Base-by-base conservation (phyloP, 176 grass and related monocot species). In the Avena eriantha region DNA sequence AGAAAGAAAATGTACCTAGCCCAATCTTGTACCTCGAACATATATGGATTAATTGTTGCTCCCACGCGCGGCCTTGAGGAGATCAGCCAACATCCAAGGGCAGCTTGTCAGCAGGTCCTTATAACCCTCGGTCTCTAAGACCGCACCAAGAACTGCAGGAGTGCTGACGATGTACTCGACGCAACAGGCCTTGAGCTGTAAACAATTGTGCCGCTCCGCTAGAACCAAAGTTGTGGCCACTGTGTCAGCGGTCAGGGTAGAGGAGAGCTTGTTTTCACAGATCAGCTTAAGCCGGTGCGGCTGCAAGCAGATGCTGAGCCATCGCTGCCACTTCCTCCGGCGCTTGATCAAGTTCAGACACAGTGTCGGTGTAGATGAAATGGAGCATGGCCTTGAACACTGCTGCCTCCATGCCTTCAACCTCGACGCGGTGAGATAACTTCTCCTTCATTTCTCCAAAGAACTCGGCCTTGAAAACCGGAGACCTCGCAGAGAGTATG, bases 231-330 rank as follows among this genome's bases (percentile, higher is more conserved):
- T 82, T 7, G 86, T 83, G 34, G 84, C 79, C 35, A 83, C 77
- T 12, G 84, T 92, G 15, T 82, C 77, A 3, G 83, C 67, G 16
- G 64, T 67, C 36, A 92, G 69, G 79, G 79, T 31, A 33, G 67
- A 35, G 46, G 53, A 70, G 19, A 92, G 69, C 87, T 80, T 84
- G 18, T 60, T 53, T 75, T 83, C 91, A 58, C 84, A 89, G 9
- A 92, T 85, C 21, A 87, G 13, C 77, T 87, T 92, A 21, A 92
- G 85, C 69, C 73, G 84, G 11, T 92, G 84, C 91, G 21, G 56
- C 91, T 7, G 82, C 83, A 51, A 90, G 84, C 24, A 93, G 36
- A 60, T 79, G 77, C 19, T 79, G 77, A 6, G 57, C 56, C n/a
- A 47, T 24, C 14, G n/a, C 17, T 3, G 21, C 10, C 57, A 7